A percentile compares a stretch with the other conserved stretches of the same genome.
These are phyloP conservation scores for Populus hybrid DNA, from an alignment of 441 rosid species.

Conservation along the genomic window DNA sequence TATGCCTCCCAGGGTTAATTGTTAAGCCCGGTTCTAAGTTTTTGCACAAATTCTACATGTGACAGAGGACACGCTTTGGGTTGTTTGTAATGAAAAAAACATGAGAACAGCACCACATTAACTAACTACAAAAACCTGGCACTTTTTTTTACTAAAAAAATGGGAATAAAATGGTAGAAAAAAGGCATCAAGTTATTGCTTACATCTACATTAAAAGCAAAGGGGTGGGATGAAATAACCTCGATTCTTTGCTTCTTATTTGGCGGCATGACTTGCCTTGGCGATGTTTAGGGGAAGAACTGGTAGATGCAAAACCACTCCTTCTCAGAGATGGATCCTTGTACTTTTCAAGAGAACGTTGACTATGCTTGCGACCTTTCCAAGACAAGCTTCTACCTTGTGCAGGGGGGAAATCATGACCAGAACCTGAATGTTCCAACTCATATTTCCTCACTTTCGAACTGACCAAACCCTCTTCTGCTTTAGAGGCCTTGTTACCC, in stretches of 20 bases:
- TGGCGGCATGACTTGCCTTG: constrained; percentile 82
- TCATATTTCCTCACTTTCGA: constrained; percentile 34
- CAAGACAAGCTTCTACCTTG: constrained; percentile 65
- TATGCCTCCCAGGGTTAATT: no score
- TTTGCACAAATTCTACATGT: neutral
- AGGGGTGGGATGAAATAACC: constrained; percentile 38
- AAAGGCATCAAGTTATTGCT: neutral
- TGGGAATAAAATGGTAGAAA: neutral
- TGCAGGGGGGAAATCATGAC: neutral
- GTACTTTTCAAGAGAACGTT: constrained; percentile 47
- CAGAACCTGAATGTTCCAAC: constrained; percentile 34
- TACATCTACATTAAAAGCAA: no score
- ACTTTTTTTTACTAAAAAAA: no score
- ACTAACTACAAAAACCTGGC: no score
- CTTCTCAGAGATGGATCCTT: constrained; percentile 54
- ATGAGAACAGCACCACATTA: neutral
- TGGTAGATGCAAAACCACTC: constrained; percentile 38
- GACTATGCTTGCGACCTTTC: constrained; percentile 68
- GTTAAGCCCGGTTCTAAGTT: neutral
- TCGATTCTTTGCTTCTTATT: constrained; percentile 57
- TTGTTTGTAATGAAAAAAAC: neutral
- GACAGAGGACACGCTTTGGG: neutral
- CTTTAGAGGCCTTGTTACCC: constrained; percentile 30
- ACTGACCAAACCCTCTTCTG: constrained; percentile 35
- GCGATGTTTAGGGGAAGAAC: constrained; percentile 48